phyloP scores from a whole-genome alignment of 2,329 filamentous ascomycete genomes.

The Fonsecaea multimorphosa region DNA sequence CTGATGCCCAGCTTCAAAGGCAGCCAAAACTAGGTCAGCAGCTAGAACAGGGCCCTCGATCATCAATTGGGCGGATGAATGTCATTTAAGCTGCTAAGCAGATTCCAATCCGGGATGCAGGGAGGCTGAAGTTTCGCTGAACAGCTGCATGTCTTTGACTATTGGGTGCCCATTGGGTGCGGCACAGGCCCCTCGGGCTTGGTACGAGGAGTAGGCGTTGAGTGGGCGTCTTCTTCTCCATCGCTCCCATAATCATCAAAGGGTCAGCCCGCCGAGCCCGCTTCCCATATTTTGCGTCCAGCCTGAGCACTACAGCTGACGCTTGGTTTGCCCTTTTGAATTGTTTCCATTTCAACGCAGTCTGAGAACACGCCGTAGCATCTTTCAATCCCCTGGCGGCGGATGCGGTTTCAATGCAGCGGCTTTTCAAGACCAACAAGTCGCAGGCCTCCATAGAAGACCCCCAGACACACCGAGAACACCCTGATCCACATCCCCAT shows the following conservation, averaged over 20 bases:
- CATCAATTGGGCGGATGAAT: slow-evolving; percentile 7
- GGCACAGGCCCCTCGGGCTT: slow-evolving; percentile 2
- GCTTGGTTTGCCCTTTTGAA: slow-evolving; percentile 10
- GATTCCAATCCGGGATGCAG: background rate
- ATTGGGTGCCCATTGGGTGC: slow-evolving; percentile 7
- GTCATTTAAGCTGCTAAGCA: slow-evolving; percentile 15
- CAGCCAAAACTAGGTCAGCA: slow-evolving; percentile 12
- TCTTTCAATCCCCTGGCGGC: slow-evolving; percentile 19
- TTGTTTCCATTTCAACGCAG: slow-evolving; percentile 12
- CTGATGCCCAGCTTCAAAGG: background rate
- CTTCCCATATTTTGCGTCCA: slow-evolving; percentile 8
- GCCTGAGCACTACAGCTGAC: slow-evolving; percentile 21
- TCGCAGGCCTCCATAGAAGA: slow-evolving; percentile 41
- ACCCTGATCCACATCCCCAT: slow-evolving; percentile 24
- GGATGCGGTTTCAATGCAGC: slow-evolving; percentile 35
- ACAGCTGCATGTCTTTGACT: slow-evolving; percentile 13
- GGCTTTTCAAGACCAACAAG: slow-evolving; percentile 40
- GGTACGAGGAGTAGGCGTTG: too few species aligned
- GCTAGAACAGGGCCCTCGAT: slow-evolving; percentile 1
- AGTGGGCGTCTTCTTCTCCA: background rate
- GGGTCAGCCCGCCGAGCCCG: slow-evolving; percentile 23
- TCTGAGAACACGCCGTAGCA: slow-evolving; percentile 21
- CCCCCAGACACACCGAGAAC: slow-evolving; percentile 28
- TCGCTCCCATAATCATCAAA: slow-evolving; percentile 18
- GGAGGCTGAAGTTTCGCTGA: too few species aligned